Conservation (phyloP, 768 basidiomycete species). For the Pilatotrama ljubarskyi region DNA sequence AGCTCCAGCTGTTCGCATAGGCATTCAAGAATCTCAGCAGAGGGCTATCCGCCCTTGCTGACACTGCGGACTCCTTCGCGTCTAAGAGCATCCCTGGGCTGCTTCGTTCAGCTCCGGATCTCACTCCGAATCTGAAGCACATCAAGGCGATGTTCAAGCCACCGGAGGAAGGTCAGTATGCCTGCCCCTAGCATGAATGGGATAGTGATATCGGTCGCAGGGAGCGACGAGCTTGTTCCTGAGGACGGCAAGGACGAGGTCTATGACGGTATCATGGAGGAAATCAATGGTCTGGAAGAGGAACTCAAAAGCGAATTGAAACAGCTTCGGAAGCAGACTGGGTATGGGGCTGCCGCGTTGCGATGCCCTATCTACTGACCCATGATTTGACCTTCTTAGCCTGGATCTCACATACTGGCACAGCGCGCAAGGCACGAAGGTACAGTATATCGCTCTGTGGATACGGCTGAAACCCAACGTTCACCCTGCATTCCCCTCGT, state of each 20-base stretch:
- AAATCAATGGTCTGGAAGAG: conserved; percentile 70
- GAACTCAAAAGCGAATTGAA: conserved; percentile 68
- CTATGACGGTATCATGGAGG: conserved; percentile 75
- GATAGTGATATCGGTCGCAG: conserved; percentile 33
- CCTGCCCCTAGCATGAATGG: neutral
- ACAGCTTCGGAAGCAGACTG: conserved; percentile 64
- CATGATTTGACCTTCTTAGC: conserved; percentile 40
- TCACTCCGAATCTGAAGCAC: conserved; percentile 67
- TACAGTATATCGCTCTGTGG: conserved; percentile 23
- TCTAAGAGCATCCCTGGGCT: conserved; percentile 76
- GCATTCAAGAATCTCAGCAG: conserved; percentile 73
- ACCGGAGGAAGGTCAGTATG: conserved; percentile 57
- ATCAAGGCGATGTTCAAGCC: conserved; percentile 70
- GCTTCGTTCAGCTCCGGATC: conserved; percentile 79
- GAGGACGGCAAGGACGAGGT: conserved; percentile 81
- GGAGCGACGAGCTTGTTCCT: conserved; percentile 72
- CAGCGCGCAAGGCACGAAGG: conserved; percentile 83
- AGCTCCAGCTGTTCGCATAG: conserved; percentile 36
- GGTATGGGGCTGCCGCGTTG: conserved; percentile 58
- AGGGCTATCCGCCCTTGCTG: conserved; percentile 62
- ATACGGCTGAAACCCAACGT: too few relatives aligned
- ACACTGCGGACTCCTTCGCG: conserved; percentile 70
- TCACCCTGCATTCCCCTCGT: neutral
- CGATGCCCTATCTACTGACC: conserved; percentile 13
- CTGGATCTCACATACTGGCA: conserved; percentile 64